These are phyloP conservation scores for Leptographium radiaticola DNA, from an alignment of 2,329 filamentous ascomycete genomes.

Conservation along the genomic window DNA sequence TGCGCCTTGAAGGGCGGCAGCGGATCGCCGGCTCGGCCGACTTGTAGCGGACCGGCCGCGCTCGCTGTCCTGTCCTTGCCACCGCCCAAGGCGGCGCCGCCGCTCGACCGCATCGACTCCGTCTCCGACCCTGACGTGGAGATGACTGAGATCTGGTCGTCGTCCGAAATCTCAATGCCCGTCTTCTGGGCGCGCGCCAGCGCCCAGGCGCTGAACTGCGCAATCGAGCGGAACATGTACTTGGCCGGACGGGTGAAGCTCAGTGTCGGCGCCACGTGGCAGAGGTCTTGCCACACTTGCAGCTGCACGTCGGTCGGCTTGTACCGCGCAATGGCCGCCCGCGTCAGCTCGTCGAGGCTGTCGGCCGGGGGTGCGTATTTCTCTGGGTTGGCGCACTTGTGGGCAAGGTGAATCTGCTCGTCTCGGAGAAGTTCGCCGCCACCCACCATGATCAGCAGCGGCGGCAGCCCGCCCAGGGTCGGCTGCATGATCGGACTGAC, in stretches of 20 bases:
- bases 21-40: constrained; percentile 79
- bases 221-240: constrained; percentile 84
- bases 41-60: constrained; percentile 11
- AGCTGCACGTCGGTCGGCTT: constrained; percentile 83
- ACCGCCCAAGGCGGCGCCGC: too few relatives aligned
- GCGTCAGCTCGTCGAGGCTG: constrained; percentile 49
- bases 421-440: constrained; percentile 83
- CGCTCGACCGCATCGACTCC: constrained; percentile 11
- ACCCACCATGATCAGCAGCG: constrained; percentile 73
- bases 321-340: constrained; percentile 49
- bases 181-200: constrained; percentile 70
- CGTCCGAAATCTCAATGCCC: constrained; percentile 68
- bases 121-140: constrained; percentile 40
- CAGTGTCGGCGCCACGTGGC: constrained; percentile 84
- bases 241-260: constrained; percentile 95
- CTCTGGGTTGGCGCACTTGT: constrained; percentile 79
- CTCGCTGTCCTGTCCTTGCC: too few relatives aligned
- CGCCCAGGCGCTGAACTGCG: constrained; percentile 89
- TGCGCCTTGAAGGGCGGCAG: constrained; percentile 67
- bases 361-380: constrained; percentile 59
- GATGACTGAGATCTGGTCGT: constrained; percentile 64
- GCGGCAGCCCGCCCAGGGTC: constrained; percentile 78
- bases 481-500: constrained; percentile 84
- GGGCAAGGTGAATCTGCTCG: constrained; percentile 88
- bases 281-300: constrained; percentile 92